These are phyloP conservation scores for Fusarium austroafricanum DNA, from an alignment of 2,329 filamentous ascomycete genomes.

Conservation along the genomic window DNA sequence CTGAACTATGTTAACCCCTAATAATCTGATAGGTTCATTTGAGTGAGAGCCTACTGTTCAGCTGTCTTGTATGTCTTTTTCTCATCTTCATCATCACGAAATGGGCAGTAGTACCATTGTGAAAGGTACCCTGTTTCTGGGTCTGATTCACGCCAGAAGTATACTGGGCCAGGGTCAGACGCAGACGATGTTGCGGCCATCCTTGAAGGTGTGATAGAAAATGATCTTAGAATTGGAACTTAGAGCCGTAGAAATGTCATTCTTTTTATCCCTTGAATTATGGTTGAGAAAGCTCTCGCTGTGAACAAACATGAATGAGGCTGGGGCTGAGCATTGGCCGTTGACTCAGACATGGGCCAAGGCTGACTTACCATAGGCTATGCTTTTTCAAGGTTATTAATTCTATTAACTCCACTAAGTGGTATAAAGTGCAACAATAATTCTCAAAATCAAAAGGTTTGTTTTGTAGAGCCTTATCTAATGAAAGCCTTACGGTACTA, in stretches of 20 bases:
- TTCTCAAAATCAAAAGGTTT: neutral
- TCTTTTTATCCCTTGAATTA: neutral
- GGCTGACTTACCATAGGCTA: neutral
- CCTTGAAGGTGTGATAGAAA: neutral
- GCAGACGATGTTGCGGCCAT: slow-evolving; percentile 22
- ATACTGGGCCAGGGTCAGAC: slow-evolving; percentile 47
- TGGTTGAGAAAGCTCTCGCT: neutral
- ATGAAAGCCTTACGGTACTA: neutral
- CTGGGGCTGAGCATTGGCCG: slow-evolving; percentile 33
- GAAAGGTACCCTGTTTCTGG: slow-evolving; percentile 66
- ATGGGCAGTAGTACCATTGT: slow-evolving; percentile 69
- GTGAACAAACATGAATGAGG: slow-evolving; percentile 1
- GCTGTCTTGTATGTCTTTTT: slow-evolving; percentile 60
- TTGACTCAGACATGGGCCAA: slow-evolving; percentile 38
- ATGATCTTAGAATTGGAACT: neutral
- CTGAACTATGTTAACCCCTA: slow-evolving; percentile 41
- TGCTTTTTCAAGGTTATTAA: neutral
- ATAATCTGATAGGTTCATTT: neutral
- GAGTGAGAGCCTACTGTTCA: slow-evolving; percentile 57
- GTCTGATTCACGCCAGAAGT: slow-evolving; percentile 63
- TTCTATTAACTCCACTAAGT: neutral
- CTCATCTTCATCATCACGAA: slow-evolving; percentile 52
- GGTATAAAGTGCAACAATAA: neutral
- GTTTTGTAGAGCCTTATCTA: neutral
- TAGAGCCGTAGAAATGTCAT: neutral